phyloP scores from a whole-genome alignment of 345 rosid genomes.

The Nephelium lappaceum region DNA sequence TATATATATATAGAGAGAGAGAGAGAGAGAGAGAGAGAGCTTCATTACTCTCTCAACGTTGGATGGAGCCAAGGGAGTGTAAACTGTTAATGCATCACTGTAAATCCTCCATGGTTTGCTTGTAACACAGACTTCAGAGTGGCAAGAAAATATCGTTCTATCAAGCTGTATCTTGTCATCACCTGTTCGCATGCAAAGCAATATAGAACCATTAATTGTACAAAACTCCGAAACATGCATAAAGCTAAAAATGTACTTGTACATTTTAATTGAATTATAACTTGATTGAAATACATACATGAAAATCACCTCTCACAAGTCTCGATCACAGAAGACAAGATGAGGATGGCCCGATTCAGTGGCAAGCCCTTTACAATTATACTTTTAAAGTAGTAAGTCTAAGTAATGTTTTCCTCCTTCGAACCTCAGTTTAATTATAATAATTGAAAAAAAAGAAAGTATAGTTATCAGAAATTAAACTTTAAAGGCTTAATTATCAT shows the following conservation, averaged over 20 bases:
- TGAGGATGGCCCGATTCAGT: too few species aligned
- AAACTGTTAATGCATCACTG: constrained; percentile 22
- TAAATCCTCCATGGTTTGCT: constrained; percentile 31
- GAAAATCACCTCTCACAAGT: neutral
- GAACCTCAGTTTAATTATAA: neutral
- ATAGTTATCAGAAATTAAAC: constrained; percentile 6
- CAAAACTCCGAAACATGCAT: neutral
- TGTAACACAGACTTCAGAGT: constrained; percentile 32
- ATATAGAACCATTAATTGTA: neutral
- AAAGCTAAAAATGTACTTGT: constrained; percentile 22
- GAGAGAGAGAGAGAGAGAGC: too few species aligned
- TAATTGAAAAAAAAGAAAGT: constrained; percentile 6
- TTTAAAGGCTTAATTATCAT: neutral
- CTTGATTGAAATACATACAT: constrained; percentile 26
- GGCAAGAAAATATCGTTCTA: constrained; percentile 33
- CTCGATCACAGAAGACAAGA: too few species aligned
- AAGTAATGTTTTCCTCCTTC: too few species aligned
- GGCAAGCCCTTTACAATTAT: too few species aligned
- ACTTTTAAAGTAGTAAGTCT: neutral
- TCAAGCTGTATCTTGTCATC: constrained; percentile 34
- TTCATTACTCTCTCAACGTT: too few species aligned
- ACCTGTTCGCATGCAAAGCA: constrained; percentile 21
- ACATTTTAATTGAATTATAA: constrained; percentile 37
- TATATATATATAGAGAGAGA: too few species aligned
- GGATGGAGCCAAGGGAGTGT: constrained; percentile 23